phyloP scores from a whole-genome alignment of 2,329 filamentous ascomycete species.

The Epichloe brachyelytri region DNA sequence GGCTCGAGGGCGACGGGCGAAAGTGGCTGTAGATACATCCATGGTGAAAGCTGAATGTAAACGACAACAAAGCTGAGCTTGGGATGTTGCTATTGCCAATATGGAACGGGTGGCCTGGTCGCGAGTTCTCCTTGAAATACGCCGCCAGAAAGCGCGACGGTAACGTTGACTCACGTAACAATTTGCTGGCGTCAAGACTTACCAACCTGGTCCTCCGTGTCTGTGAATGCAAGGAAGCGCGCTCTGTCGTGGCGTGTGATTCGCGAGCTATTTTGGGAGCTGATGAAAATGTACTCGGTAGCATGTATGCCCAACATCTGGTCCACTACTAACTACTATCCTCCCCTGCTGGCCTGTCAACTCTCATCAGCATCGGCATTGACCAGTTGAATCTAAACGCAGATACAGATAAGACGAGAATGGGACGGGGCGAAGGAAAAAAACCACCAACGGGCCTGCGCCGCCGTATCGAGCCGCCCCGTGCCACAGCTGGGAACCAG shows the following conservation, averaged over 20 bases:
- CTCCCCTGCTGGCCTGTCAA: neutral
- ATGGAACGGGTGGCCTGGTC: neutral
- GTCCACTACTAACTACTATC: neutral
- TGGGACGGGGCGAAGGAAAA: neutral
- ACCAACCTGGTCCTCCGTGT: neutral
- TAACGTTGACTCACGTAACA: neutral
- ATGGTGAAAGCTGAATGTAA: neutral
- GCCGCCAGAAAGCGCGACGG: neutral
- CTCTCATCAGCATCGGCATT: neutral
- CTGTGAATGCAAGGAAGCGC: neutral
- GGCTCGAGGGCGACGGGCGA: conserved; percentile 5
- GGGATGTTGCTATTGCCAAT: neutral
- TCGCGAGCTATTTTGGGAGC: neutral
- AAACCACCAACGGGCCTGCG: neutral
- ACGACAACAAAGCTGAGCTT: neutral
- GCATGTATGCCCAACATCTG: neutral
- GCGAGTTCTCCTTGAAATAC: neutral
- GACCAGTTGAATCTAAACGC: neutral
- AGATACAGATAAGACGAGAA: too few relatives aligned
- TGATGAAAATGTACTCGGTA: neutral
- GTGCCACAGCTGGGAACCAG: neutral
- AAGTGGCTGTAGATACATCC: neutral
- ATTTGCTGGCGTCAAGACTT: neutral
- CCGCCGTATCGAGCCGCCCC: neutral
- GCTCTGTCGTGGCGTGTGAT: neutral